phyloP scores from a whole-genome alignment of 2,329 filamentous ascomycete species.

The Sarocladium brachiariae region DNA sequence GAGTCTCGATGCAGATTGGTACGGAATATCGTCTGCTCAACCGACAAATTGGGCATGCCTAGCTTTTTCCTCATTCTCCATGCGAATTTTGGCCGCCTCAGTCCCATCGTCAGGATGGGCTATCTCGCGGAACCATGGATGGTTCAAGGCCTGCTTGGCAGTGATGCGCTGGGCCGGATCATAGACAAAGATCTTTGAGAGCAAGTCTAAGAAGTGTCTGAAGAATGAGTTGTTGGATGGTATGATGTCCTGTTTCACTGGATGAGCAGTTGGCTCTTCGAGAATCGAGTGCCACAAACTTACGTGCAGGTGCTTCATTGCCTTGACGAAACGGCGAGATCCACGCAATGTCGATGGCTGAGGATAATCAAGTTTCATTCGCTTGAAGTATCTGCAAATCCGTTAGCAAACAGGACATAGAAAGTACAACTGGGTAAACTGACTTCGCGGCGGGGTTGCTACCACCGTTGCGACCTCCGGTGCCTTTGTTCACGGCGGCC shows the following conservation, averaged over 20 bases:
- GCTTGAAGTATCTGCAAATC: constrained; percentile 55
- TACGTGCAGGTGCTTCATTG: constrained; percentile 63
- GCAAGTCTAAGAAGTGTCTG: constrained; percentile 55
- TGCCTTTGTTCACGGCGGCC: constrained; percentile 40
- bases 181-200: constrained; percentile 62
- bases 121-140: constrained; percentile 61
- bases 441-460: constrained; percentile 58
- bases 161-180: constrained; percentile 60
- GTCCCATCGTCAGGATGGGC: constrained; percentile 60
- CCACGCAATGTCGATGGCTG: constrained; percentile 56
- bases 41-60: constrained; percentile 6
- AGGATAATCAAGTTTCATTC: constrained; percentile 59
- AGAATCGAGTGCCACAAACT: constrained; percentile 20
- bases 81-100: constrained; percentile 58
- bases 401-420: constrained; percentile 23
- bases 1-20: background rate
- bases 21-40: background rate
- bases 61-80: constrained; percentile 33
- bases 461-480: constrained; percentile 43
- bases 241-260: constrained; percentile 51
- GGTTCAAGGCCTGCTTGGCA: constrained; percentile 58
- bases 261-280: background rate
- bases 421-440: constrained; percentile 16
- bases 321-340: constrained; percentile 60
- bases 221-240: constrained; percentile 53